These are phyloP conservation scores for Dianthus caryophyllus DNA, from an alignment of 148 eudicot species.

Conservation along the genomic window DNA sequence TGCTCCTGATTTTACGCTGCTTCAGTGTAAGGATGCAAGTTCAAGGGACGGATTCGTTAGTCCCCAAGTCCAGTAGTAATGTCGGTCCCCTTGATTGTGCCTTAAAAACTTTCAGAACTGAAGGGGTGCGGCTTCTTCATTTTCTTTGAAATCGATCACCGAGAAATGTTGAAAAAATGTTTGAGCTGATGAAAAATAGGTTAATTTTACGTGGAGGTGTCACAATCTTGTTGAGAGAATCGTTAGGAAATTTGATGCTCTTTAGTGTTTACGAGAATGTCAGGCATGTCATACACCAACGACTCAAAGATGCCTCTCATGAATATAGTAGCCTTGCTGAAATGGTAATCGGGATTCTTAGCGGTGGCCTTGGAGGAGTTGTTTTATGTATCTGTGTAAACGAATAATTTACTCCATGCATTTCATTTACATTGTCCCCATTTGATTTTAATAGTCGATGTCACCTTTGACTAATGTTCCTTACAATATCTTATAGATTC, in stretches of 20 bases:
- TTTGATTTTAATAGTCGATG: too few relatives aligned
- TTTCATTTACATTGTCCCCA: too few relatives aligned
- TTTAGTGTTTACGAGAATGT: constrained; percentile 75
- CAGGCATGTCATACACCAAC: constrained; percentile 54
- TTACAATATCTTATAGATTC: too few relatives aligned
- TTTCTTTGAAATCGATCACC: not conserved
- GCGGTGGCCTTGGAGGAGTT: constrained; percentile 88
- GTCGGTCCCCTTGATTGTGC: constrained; percentile 75
- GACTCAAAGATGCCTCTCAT: constrained; percentile 44
- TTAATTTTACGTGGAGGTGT: constrained; percentile 76
- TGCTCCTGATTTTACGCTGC: constrained; percentile 37
- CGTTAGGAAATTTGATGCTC: constrained; percentile 77
- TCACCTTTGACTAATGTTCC: too few relatives aligned
- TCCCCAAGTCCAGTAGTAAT: constrained; percentile 54
- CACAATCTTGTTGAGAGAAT: constrained; percentile 74
- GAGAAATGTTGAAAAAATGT: constrained; percentile 3
- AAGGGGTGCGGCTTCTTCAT: constrained; percentile 59
- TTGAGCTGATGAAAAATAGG: constrained; percentile 24
- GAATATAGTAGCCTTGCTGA: constrained; percentile 45
- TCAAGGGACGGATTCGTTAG: constrained; percentile 75
- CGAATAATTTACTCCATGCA: not conserved
- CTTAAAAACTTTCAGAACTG: constrained; percentile 59
- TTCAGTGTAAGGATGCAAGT: constrained; percentile 99
- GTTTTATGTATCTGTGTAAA: constrained; percentile 49
- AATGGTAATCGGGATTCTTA: constrained; percentile 73